Percentiles rank a stretch among this genome's conserved stretches.
phyloP scores from a whole-genome alignment of 2,329 filamentous ascomycete species.

The Aspergillus sp. region DNA sequence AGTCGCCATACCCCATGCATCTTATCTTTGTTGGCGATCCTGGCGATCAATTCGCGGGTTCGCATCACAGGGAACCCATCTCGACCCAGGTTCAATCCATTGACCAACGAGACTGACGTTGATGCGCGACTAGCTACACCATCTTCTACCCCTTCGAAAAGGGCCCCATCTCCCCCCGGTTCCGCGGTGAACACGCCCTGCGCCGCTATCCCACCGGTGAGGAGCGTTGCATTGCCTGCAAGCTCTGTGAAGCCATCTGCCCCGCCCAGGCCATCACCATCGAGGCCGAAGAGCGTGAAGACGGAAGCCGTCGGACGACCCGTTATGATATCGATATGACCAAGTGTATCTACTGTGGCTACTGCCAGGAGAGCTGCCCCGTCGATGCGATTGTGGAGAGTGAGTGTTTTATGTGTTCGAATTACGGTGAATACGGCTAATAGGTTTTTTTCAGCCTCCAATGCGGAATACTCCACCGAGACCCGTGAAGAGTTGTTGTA shows the following conservation, averaged over 20 bases:
- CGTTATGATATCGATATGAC: conserved; percentile 99
- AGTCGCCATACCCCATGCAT: conserved; percentile 46
- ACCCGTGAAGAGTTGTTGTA: conserved; percentile 91
- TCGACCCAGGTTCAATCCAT: not conserved
- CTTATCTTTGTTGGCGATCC: not conserved
- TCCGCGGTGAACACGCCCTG: conserved; percentile 96
- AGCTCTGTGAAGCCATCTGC: conserved; percentile 98
- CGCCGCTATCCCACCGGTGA: conserved; percentile 95
- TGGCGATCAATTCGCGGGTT: not conserved
- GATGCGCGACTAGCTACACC: conserved; percentile 69
- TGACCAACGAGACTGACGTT: conserved; percentile 3
- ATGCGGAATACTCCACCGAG: conserved; percentile 73
- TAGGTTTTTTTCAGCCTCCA: conserved; percentile 51
- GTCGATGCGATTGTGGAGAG: conserved; percentile 89
- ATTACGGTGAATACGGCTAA: conserved; percentile 14
- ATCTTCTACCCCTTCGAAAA: conserved; percentile 99
- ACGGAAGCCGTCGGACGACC: conserved; percentile 91
- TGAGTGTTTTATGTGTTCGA: conserved; percentile 35
- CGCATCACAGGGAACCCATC: not conserved
- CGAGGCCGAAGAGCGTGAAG: conserved; percentile 95
- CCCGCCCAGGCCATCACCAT: conserved; percentile 98
- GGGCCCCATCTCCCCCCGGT: conserved; percentile 94
- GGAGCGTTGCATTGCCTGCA: conserved; percentile 99
- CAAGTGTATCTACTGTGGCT: conserved; percentile 99
- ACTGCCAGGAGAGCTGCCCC: conserved; percentile 98